phyloP scores from a whole-genome alignment of 2,329 filamentous ascomycete species.

The Aureobasidium leucospermi region DNA sequence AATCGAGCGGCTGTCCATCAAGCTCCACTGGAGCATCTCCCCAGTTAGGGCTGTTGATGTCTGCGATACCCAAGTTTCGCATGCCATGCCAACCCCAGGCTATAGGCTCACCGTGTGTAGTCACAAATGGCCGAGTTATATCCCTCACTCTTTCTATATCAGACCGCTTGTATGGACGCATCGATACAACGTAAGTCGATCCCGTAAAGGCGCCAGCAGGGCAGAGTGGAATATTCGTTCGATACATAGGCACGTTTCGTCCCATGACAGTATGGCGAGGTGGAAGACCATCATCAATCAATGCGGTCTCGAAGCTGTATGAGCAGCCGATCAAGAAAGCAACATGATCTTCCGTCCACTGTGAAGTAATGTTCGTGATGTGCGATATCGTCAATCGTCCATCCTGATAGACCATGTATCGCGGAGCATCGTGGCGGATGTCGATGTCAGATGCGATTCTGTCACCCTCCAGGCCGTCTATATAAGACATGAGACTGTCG shows the following conservation, averaged over 20 bases:
- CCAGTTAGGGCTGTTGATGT: constrained; percentile 50
- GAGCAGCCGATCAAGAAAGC: constrained; percentile 59
- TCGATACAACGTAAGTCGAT: constrained; percentile 53
- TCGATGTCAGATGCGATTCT: constrained; percentile 42
- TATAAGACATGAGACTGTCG: constrained; percentile 32
- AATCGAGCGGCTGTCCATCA: constrained; percentile 24
- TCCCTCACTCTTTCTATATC: constrained; percentile 48
- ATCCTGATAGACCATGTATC: constrained; percentile 52
- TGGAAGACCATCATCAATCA: constrained; percentile 43
- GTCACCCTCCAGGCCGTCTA: constrained; percentile 24
- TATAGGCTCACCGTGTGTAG: constrained; percentile 57
- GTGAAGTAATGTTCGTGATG: constrained; percentile 36
- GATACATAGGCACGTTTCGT: constrained; percentile 56
- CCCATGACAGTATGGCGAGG: constrained; percentile 44
- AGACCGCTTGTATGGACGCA: constrained; percentile 49
- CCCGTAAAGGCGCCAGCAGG: constrained; percentile 52
- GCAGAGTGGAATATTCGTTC: constrained; percentile 48
- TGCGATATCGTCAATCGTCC: constrained; percentile 35
- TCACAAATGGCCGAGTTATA: constrained; percentile 48
- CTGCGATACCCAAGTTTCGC: constrained; percentile 44
- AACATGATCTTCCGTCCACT: constrained; percentile 54
- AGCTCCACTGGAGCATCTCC: constrained; percentile 41
- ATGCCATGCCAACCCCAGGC: constrained; percentile 58
- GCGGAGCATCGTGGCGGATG: constrained; percentile 51
- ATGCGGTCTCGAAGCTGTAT: constrained; percentile 55